Base-by-base conservation (phyloP, 352 stramenopile species). In the Globisporangium heterothallicum region DNA sequence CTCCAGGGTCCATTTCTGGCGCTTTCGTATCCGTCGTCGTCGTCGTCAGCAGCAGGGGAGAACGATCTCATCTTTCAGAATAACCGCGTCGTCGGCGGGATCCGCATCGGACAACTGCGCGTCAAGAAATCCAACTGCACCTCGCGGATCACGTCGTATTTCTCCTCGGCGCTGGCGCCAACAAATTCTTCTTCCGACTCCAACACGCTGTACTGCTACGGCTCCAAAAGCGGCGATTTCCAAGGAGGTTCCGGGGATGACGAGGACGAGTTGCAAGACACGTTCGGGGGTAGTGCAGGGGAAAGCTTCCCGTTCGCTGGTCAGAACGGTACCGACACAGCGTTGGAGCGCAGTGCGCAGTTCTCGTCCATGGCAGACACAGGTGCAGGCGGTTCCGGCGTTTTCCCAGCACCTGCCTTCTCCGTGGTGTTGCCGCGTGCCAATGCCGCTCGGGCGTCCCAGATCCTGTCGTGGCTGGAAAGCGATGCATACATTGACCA, bases 41-140 rank as follows among this genome's bases (percentile, higher is more conserved):
- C 32, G 5, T 50, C 27, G 8, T 22, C 30, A 29, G 21, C 42
- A 29, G 9, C 10, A 10, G 27, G 22, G 4, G 19, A 14, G 6
- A 57, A 13, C 2, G 26, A 21, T 29, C 29, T 49, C 18, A 29
- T 63, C 12, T 50, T 59, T 12, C 50, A 64, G 24, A 70, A 38
- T 21, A 76, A 56, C 26, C 65, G 40, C 34, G 61, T 84, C 41
- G 51, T 84, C 13, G 73, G 73, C 24, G 70, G 58, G 16, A 61
- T 82, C 35, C 65, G 68, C 25, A 62, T 84, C 49, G 73, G 68
- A 0, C 68, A 81, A 47, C 61, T 84, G 12, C 68, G 73, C 14
- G 70, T 76, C 19, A 6, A 59, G 14, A 53, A 21, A 3, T 43
- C 50, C 22, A 63, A 74, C 41, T 84, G 73, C 49, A 69, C 70